Evolutionary conservation across 2,329 filamentous ascomycete genomes (phyloP).

Genomic region (Magnaporthales sp.): DNA sequence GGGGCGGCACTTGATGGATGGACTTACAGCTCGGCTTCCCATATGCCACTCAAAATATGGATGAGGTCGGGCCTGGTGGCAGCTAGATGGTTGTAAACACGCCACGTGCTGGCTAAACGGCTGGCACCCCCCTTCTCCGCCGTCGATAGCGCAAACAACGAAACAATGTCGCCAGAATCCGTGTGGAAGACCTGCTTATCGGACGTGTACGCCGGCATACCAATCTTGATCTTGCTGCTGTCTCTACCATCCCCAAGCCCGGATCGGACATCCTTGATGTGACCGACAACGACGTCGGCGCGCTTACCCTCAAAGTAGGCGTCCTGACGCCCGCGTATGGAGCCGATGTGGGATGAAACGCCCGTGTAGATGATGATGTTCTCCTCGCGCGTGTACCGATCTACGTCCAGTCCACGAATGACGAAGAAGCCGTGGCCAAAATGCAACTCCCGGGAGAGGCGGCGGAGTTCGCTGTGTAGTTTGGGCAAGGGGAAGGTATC

Average conservation of each 20-base stretch:
- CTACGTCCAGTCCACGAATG: conserved; percentile 46
- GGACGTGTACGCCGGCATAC: conserved; percentile 48
- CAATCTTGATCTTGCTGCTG: conserved; percentile 29
- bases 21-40: too few species aligned
- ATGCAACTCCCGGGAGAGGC: conserved; percentile 45
- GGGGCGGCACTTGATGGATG: too few species aligned
- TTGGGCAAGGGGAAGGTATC: conserved; percentile 45
- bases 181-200: conserved; percentile 58
- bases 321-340: conserved; percentile 44
- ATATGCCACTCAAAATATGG: conserved; percentile 42
- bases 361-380: conserved; percentile 53
- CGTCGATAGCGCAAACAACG: conserved; percentile 46
- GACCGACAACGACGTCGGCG: conserved; percentile 46
- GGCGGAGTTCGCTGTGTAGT: conserved; percentile 38
- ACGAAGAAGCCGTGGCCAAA: conserved; percentile 53
- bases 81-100: conserved; percentile 55
- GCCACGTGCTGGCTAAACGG: conserved; percentile 47
- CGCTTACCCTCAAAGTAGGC: conserved; percentile 30
- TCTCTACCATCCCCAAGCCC: conserved; percentile 28
- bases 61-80: conserved; percentile 50
- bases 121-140: conserved; percentile 47
- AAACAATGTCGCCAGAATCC: conserved; percentile 50
- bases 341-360: conserved; percentile 47
- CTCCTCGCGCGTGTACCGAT: conserved; percentile 43
- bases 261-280: conserved; percentile 61